These are phyloP conservation scores for Phytophthora sojae DNA, from an alignment of 352 stramenopile genomes.

Conservation along the genomic window DNA sequence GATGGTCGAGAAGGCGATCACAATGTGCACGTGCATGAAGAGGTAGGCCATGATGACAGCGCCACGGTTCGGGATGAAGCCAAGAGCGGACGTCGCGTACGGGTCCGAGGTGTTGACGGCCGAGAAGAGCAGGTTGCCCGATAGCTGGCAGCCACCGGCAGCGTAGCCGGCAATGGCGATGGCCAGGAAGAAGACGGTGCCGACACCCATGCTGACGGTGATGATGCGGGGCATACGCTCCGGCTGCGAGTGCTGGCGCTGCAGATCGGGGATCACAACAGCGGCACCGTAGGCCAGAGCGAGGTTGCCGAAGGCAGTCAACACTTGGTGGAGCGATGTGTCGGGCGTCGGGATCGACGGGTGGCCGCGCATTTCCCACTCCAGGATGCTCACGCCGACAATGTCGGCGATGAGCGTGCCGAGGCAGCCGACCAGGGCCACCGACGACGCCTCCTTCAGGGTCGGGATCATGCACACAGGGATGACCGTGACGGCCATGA, in stretches of 20 bases:
- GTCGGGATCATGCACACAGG: slow-evolving; percentile 45
- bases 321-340: slow-evolving; percentile 40
- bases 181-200: slow-evolving; percentile 50
- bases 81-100: slow-evolving; percentile 28
- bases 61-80: slow-evolving; percentile 36
- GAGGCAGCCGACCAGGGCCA: slow-evolving; percentile 37
- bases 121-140: slow-evolving; percentile 46
- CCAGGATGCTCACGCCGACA: slow-evolving; percentile 37
- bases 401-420: slow-evolving; percentile 43
- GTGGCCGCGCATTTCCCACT: slow-evolving; percentile 46
- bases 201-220: slow-evolving; percentile 39
- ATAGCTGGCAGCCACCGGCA: slow-evolving; percentile 50
- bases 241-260: slow-evolving; percentile 54
- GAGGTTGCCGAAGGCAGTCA: slow-evolving; percentile 42
- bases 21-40: slow-evolving; percentile 56
- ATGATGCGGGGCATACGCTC: slow-evolving; percentile 57
- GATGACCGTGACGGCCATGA: slow-evolving; percentile 46
- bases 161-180: slow-evolving; percentile 51
- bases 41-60: slow-evolving; percentile 46
- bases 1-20: slow-evolving; percentile 57
- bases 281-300: slow-evolving; percentile 40
- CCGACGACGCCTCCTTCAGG: slow-evolving; percentile 36
- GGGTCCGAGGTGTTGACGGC: slow-evolving; percentile 37
- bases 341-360: slow-evolving; percentile 35
- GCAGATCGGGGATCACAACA: slow-evolving; percentile 41